phyloP scores from a whole-genome alignment of 106 monocot species.

The Xerophyta viscosa region DNA sequence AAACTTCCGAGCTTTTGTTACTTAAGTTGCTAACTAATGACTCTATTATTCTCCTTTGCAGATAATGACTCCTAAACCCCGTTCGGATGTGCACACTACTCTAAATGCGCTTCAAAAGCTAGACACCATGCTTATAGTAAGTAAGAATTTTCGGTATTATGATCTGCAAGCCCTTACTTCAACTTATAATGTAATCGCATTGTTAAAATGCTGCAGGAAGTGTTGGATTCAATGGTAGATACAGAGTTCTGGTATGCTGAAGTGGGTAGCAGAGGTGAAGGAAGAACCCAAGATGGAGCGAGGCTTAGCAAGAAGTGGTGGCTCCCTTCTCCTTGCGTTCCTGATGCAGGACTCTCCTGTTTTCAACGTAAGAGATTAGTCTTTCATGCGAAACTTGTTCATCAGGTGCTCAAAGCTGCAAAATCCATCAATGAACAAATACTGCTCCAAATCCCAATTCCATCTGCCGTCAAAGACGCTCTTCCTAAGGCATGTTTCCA shows the following conservation, averaged over 20 bases:
- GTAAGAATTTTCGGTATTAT: no score
- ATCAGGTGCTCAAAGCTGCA: constrained; percentile 90
- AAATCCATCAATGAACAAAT: constrained; percentile 93
- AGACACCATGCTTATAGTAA: constrained; percentile 84
- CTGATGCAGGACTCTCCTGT: constrained; percentile 63
- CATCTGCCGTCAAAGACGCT: constrained; percentile 40
- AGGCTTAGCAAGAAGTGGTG: constrained; percentile 76
- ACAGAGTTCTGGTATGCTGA: constrained; percentile 91
- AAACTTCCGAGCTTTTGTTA: no score
- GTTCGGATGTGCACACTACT: constrained; percentile 67
- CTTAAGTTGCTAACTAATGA: no score
- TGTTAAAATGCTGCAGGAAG: constrained; percentile 53
- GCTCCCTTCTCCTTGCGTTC: constrained; percentile 80
- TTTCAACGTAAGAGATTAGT: constrained; percentile 60
- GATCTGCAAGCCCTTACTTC: no score
- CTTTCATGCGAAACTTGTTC: constrained; percentile 65
- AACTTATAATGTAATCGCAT: no score
- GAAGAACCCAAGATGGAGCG: constrained; percentile 5
- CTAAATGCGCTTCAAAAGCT: constrained; percentile 95
- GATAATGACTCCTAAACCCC: constrained; percentile 93
- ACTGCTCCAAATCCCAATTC: constrained; percentile 72
- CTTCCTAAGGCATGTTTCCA: constrained; percentile 57
- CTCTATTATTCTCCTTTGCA: no score
- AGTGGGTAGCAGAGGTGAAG: constrained; percentile 53
- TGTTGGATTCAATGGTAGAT: constrained; percentile 78